Conservation (phyloP, 2,329 filamentous ascomycete species). For the Helotiales sp. region DNA sequence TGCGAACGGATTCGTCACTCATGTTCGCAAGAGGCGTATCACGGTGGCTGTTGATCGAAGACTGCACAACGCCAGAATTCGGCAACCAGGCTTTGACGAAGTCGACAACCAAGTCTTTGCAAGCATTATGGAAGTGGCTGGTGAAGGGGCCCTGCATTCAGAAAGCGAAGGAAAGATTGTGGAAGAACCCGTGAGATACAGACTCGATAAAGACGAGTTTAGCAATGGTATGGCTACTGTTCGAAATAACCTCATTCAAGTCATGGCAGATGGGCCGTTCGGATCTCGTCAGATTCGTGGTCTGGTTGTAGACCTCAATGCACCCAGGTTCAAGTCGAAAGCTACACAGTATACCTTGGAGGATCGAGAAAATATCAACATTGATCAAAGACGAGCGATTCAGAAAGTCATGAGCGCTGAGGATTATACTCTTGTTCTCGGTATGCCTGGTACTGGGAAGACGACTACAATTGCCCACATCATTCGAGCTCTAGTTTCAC, state of each 20-base stretch:
- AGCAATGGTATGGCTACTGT: constrained; percentile 96
- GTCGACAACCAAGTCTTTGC: constrained; percentile 79
- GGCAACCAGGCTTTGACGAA: constrained; percentile 73
- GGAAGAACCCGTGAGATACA: constrained; percentile 65
- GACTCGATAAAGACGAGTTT: constrained; percentile 96
- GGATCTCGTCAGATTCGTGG: constrained; percentile 72
- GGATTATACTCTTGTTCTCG: constrained; percentile 95
- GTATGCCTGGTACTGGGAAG: constrained; percentile 98
- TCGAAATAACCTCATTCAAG: constrained; percentile 87
- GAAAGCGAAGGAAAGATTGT: constrained; percentile 53
- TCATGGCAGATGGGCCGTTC: constrained; percentile 79
- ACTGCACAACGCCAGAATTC: constrained; percentile 81
- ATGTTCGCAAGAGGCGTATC: constrained; percentile 73
- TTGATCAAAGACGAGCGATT: constrained; percentile 84
- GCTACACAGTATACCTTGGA: constrained; percentile 64
- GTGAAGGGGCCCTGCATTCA: constrained; percentile 52
- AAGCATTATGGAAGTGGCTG: constrained; percentile 84
- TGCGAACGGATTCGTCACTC: constrained; percentile 85
- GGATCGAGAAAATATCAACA: constrained; percentile 70
- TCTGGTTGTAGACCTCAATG: constrained; percentile 74
- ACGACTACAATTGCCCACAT: constrained; percentile 98
- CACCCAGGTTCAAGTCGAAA: constrained; percentile 70
- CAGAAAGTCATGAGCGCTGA: constrained; percentile 93
- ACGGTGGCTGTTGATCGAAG: constrained; percentile 88
- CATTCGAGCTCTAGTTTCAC: constrained; percentile 82